Evolutionary conservation across 495 filamentous ascomycete species (phyloP), one percentile per base, ranked within the genome.

Genomic region (Aspergillus homomorphus): DNA sequence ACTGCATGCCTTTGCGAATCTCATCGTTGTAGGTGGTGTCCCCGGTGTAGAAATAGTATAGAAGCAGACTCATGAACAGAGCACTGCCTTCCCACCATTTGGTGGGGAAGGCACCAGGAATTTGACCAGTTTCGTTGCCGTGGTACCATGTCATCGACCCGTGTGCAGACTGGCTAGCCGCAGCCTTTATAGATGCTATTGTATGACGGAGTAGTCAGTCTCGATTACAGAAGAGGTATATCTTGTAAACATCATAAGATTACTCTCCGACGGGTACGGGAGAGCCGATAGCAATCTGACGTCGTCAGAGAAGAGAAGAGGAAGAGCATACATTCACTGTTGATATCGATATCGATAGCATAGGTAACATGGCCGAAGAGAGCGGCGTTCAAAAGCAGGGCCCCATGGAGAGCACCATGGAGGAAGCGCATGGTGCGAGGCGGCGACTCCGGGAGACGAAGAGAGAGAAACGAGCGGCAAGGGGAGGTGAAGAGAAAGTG

Each of bases 61-160:
- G 72, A 5, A 83, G 66, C 43, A 84, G 62, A 10, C 73, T 66
- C 30, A 77, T 67, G 51, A 80, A 83, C 46, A 83, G 80, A 49
- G 87, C 87, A 16, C 86, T 83, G n/a, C 78, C 86, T 71, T 92
- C 87, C 90, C 90, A 93, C 90, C 90, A 91, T 38, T 81, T 82
- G 24, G 66, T 66, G 50, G 76, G 76, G 58, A 88, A 77, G 8
- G 84, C 69, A 24, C 85, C 85, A 3, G 84, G 81, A 24, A 79
- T 83, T 22, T 79, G 72, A 43, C 87, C 87, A 2, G 85, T 81
- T 60, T 84, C 62, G 57, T 89, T 80, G 20, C 87, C 87, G 23
- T 77, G 71, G 62, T 92, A 92, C 66, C 84, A 87, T 43, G 74
- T 77, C 80, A 91, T 87, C 75, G 90, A 83, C 54, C 85, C 86